Conservation (phyloP, 108 stramenopile species). For the Cyclotella choctawhatcheeana region DNA sequence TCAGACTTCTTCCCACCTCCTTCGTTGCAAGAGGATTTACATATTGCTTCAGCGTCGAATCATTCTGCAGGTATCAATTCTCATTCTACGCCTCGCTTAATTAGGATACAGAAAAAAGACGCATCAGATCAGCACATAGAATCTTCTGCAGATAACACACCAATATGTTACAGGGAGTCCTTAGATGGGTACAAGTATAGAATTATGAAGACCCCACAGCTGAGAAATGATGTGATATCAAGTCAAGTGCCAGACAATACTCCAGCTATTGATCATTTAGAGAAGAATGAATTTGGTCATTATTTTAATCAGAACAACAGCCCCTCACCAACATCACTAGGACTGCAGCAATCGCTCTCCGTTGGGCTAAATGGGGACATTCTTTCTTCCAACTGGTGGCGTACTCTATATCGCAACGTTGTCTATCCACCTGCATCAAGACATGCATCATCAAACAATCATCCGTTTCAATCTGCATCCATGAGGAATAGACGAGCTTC, state of each 20-base stretch:
- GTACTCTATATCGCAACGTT: conserved; percentile 20
- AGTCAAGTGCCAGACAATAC: neutral
- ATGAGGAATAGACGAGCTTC: conserved; percentile 45
- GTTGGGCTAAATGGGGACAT: conserved; percentile 11
- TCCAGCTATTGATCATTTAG: neutral
- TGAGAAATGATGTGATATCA: conserved; percentile 12
- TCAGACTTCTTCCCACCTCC: conserved; percentile 19
- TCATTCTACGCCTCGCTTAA: conserved; percentile 1
- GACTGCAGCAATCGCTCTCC: neutral
- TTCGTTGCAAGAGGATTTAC: conserved; percentile 15
- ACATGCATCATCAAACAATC: conserved; percentile 16
- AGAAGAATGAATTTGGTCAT: conserved; percentile 5
- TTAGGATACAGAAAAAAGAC: conserved; percentile 13
- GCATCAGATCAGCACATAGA: neutral
- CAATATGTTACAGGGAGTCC: conserved; percentile 9
- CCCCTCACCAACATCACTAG: neutral
- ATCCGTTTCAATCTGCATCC: conserved; percentile 29
- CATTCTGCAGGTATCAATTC: neutral
- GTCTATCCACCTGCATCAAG: conserved; percentile 7
- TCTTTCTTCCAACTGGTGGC: conserved; percentile 31
- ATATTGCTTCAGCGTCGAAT: neutral
- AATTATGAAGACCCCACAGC: conserved; percentile 11
- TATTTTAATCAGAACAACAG: neutral
- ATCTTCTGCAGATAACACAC: neutral
- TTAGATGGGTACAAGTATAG: conserved; percentile 28